These are phyloP conservation scores for Saccharomyces eubayanus DNA, from an alignment of 805 yeast species.

Conservation along the genomic window DNA sequence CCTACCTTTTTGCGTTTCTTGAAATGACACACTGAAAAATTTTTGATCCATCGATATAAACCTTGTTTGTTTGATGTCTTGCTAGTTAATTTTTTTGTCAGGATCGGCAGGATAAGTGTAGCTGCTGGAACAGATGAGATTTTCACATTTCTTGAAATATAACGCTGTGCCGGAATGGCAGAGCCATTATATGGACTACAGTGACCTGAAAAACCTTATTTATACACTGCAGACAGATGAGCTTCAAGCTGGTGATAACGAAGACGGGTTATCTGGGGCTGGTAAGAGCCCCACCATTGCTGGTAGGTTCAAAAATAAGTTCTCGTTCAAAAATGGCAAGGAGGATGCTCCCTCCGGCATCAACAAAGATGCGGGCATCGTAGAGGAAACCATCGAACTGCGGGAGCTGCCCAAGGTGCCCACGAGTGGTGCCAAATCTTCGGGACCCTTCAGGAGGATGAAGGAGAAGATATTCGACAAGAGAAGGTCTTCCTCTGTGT, in stretches of 20 bases:
- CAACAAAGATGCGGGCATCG: neutral
- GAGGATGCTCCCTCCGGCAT: constrained; percentile 6
- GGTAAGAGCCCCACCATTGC: neutral
- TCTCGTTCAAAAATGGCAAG: neutral
- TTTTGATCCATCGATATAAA: neutral
- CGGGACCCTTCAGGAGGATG: constrained; percentile 3
- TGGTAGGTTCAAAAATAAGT: neutral
- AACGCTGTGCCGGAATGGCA: constrained; percentile 80
- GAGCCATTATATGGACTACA: constrained; percentile 62
- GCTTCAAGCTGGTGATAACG: constrained; percentile 7
- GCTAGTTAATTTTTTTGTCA: neutral
- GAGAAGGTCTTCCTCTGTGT: neutral
- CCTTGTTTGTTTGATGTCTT: neutral
- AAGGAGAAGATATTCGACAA: constrained; percentile 9
- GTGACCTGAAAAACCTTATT: constrained; percentile 44
- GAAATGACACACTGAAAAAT: neutral
- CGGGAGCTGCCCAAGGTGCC: neutral
- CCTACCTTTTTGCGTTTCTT: neutral
- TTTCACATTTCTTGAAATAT: constrained; percentile 53
- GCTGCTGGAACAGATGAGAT: constrained; percentile 40
- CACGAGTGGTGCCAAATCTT: constrained; percentile 4
- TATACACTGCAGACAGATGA: constrained; percentile 41
- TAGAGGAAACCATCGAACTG: constrained; percentile 1
- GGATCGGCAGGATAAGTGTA: neutral
- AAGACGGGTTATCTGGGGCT: neutral